A percentile compares a stretch with the other conserved stretches of the same genome.
These are phyloP conservation scores for Hypoxylon rickii DNA, from an alignment of 495 filamentous ascomycete species.

Conservation along the genomic window DNA sequence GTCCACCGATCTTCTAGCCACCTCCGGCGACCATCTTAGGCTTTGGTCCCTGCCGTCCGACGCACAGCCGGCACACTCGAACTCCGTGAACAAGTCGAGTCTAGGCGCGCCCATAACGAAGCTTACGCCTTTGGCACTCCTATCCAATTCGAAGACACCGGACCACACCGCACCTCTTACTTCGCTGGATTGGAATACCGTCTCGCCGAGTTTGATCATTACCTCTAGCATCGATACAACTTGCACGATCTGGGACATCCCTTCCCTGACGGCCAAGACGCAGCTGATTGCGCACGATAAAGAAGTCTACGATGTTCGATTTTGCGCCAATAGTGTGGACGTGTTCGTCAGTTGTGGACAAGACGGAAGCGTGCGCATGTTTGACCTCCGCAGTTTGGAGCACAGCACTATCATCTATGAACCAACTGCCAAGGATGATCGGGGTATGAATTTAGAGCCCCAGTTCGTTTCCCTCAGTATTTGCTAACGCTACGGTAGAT, in stretches of 20 bases:
- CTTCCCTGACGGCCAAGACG: conserved; percentile 95
- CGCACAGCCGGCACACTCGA: conserved; percentile 58
- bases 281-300: conserved; percentile 99
- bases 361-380: conserved; percentile 98
- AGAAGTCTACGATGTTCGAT: conserved; percentile 97
- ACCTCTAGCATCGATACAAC: conserved; percentile 99
- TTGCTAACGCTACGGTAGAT: conserved; percentile 41
- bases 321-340: conserved; percentile 94
- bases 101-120: conserved; percentile 75
- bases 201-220: conserved; percentile 95
- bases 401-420: conserved; percentile 99
- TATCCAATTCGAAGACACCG: conserved; percentile 97
- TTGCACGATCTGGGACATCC: conserved; percentile 99
- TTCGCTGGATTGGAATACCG: conserved; percentile 95
- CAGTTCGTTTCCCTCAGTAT: not conserved
- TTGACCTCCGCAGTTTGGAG: conserved; percentile 93
- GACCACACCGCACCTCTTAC: conserved; percentile 97
- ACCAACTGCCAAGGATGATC: conserved; percentile 85
- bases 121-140: conserved; percentile 86
- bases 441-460: conserved; percentile 56
- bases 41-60: conserved; percentile 86
- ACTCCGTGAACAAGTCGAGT: conserved; percentile 73
- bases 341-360: conserved; percentile 98
- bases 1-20: conserved; percentile 93
- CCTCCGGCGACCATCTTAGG: conserved; percentile 93